A percentile compares a stretch with the other conserved stretches of the same genome.
phyloP scores from a whole-genome alignment of 2,329 filamentous ascomycete species.

The Parafenestella ontariensis region DNA sequence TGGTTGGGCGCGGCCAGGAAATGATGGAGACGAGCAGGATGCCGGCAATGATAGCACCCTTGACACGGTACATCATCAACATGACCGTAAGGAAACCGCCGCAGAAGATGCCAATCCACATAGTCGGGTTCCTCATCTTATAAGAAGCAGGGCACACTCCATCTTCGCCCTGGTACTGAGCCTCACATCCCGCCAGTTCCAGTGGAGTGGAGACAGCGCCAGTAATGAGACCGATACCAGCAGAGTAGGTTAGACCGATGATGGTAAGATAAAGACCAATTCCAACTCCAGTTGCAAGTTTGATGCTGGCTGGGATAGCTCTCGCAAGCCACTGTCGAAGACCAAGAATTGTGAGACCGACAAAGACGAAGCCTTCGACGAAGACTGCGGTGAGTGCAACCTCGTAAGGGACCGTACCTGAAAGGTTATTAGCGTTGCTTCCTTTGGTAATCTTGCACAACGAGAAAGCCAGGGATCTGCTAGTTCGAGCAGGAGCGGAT shows the following conservation, averaged over 20 bases:
- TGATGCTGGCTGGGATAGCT: slow-evolving; percentile 82
- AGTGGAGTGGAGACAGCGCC: slow-evolving; percentile 73
- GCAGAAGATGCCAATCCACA: slow-evolving; percentile 91
- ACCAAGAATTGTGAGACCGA: slow-evolving; percentile 75
- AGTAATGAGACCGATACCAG: slow-evolving; percentile 80
- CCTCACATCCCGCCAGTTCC: slow-evolving; percentile 75
- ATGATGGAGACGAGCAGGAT: slow-evolving; percentile 86
- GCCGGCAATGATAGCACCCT: slow-evolving; percentile 83
- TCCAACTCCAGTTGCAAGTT: slow-evolving; percentile 83
- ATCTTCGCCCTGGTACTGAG: slow-evolving; percentile 52
- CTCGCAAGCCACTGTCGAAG: slow-evolving; percentile 74
- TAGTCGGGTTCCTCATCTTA: slow-evolving; percentile 82
- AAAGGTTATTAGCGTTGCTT: slow-evolving; percentile 25
- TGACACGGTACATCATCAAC: slow-evolving; percentile 84
- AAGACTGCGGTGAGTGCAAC: slow-evolving; percentile 87
- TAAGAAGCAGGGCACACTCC: slow-evolving; percentile 67
- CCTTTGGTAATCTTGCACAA: neutral
- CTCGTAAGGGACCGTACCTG: slow-evolving; percentile 69
- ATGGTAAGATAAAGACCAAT: slow-evolving; percentile 83
- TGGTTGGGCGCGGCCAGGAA: slow-evolving; percentile 81
- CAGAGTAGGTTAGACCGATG: slow-evolving; percentile 78
- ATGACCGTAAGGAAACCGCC: slow-evolving; percentile 81
- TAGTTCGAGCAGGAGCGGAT: neutral
- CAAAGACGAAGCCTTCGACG: slow-evolving; percentile 86
- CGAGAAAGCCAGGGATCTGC: neutral